Evolutionary conservation across 768 basidiomycete genomes (phyloP).

Genomic region (Chalciporus sphaerocephalus): DNA sequence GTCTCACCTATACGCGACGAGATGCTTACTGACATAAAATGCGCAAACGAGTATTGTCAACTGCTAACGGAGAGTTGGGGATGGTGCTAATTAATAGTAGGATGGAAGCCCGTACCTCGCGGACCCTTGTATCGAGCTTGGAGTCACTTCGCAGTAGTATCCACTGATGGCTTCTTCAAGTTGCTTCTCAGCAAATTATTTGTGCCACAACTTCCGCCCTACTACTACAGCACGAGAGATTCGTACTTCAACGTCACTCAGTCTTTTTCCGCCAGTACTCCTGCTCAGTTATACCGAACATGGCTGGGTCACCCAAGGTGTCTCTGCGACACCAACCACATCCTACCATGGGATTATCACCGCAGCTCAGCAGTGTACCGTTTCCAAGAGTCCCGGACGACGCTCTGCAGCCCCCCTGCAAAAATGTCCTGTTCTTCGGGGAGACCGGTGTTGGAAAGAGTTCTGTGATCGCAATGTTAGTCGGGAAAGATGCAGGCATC

Average conservation of each 20-base stretch:
- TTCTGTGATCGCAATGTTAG: not conserved
- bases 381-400: not conserved
- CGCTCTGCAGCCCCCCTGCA: not conserved
- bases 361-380: not conserved
- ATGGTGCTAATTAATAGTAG: not conserved
- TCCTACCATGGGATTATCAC: not conserved
- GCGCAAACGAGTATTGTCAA: no score
- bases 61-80: not conserved
- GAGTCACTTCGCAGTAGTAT: not conserved
- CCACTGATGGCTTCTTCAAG: not conserved
- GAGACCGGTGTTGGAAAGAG: not conserved
- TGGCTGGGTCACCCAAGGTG: not conserved
- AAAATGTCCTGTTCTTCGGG: not conserved
- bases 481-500: not conserved
- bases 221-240: no score
- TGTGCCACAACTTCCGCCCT: not conserved
- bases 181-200: not conserved
- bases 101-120: not conserved
- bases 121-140: not conserved
- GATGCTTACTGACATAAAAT: not conserved
- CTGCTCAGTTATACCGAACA: not conserved
- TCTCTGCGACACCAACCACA: not conserved
- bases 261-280: not conserved
- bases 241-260: no score
- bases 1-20: not conserved